These are phyloP conservation scores for Mrakia gelida DNA, from an alignment of 768 basidiomycete genomes.

Conservation along the genomic window DNA sequence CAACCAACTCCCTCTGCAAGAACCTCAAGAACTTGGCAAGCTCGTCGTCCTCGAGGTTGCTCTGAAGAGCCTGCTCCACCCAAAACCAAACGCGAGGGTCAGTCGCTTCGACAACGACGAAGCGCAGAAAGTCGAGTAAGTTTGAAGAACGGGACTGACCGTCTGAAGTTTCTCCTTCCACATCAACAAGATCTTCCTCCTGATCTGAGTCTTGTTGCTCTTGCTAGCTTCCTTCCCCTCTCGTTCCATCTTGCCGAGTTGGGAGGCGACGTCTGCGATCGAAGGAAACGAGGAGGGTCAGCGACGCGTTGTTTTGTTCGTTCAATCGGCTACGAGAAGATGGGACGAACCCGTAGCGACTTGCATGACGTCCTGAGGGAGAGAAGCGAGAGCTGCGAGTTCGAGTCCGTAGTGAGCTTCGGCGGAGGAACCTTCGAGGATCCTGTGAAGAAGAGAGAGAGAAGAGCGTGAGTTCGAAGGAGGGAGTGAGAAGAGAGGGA, in stretches of 20 bases:
- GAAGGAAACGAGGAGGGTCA: neutral
- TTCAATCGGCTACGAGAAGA: neutral
- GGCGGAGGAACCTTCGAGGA: slow-evolving; percentile 12
- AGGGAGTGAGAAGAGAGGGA: neutral
- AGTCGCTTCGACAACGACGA: neutral
- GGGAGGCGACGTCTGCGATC: slow-evolving; percentile 21
- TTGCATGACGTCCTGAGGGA: slow-evolving; percentile 65
- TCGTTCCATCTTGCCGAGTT: slow-evolving; percentile 14
- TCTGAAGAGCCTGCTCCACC: neutral
- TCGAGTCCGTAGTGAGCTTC: slow-evolving; percentile 52
- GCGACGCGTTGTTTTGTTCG: neutral
- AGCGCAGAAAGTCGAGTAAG: neutral
- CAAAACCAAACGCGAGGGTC: neutral
- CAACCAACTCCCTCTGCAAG: neutral
- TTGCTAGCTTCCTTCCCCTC: slow-evolving; percentile 7
- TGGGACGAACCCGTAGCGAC: slow-evolving; percentile 52
- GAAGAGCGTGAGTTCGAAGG: neutral
- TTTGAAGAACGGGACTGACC: neutral
- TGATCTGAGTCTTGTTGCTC: slow-evolving; percentile 11
- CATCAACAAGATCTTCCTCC: slow-evolving; percentile 46
- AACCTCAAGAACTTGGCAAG: neutral
- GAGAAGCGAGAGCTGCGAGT: slow-evolving; percentile 77
- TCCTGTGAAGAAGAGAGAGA: neutral
- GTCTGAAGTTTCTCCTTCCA: slow-evolving; percentile 74
- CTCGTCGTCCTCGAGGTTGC: neutral